Evolutionary conservation across 768 basidiomycete species (phyloP).

Genomic region (Boletus reticulatus): DNA sequence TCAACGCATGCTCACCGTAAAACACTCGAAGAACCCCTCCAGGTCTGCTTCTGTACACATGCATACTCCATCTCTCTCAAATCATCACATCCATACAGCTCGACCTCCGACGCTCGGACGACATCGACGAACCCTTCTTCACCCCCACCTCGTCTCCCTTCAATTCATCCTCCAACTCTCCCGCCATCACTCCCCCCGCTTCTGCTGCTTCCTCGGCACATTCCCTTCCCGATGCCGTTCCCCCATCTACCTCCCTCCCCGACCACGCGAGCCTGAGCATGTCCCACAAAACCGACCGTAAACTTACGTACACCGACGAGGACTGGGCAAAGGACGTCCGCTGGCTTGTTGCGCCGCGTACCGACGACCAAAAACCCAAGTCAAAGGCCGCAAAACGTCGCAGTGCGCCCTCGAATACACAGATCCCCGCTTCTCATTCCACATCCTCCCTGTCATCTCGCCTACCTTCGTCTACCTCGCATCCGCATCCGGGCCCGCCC

Average conservation of each 20-base stretch:
- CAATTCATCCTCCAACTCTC: constrained; percentile 16
- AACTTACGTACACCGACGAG: constrained; percentile 46
- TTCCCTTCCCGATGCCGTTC: constrained; percentile 35
- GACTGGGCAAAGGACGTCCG: constrained; percentile 70
- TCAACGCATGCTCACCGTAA: constrained; percentile 4
- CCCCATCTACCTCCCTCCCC: constrained; percentile 29
- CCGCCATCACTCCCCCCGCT: constrained; percentile 21
- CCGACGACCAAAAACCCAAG: constrained; percentile 14
- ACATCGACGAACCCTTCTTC: constrained; percentile 52
- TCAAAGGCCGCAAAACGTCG: constrained; percentile 20
- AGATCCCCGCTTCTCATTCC: constrained; percentile 20
- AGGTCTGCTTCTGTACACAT: constrained; percentile 18
- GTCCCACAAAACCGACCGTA: constrained; percentile 21
- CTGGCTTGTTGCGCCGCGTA: constrained; percentile 50
- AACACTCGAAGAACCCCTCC: constrained; percentile 8
- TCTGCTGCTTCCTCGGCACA: constrained; percentile 32
- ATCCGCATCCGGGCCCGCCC: constrained; percentile 10
- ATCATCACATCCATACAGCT: constrained; percentile 15
- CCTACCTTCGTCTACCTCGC: constrained; percentile 1
- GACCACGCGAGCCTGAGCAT: constrained; percentile 25
- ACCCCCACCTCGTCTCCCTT: constrained; percentile 30
- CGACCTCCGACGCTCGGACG: constrained; percentile 16
- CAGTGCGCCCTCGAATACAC: constrained; percentile 14
- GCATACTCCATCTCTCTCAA: not conserved
- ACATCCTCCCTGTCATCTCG: constrained; percentile 20